phyloP scores from a whole-genome alignment of 2,329 filamentous ascomycete species.

The Kalmusia sp. region DNA sequence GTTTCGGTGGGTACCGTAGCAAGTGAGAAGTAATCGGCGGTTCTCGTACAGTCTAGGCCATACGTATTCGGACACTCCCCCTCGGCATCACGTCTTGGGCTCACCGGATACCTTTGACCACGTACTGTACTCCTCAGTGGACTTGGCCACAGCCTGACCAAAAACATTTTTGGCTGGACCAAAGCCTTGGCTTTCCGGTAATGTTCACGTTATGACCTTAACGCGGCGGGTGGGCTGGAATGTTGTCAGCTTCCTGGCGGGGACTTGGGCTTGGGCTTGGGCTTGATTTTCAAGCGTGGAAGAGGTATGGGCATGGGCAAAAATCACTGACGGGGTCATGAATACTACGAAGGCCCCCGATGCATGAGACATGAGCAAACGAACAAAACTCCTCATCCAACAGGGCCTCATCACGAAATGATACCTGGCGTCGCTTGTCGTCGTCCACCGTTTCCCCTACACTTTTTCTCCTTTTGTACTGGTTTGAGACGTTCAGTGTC shows the following conservation, averaged over 20 bases:
- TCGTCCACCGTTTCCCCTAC: conserved; percentile 31
- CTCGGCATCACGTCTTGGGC: too few relatives aligned
- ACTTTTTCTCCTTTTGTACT: conserved; percentile 8
- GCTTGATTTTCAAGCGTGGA: conserved; percentile 7
- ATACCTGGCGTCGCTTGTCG: conserved; percentile 45
- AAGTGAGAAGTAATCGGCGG: conserved; percentile 30
- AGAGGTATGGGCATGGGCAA: conserved; percentile 5
- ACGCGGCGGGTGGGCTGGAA: background rate
- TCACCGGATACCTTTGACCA: background rate
- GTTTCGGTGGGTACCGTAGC: conserved; percentile 17
- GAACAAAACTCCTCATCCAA: conserved; percentile 17
- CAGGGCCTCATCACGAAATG: conserved; percentile 39
- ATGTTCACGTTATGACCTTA: conserved; percentile 8
- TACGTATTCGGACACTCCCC: background rate
- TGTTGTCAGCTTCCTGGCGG: conserved; percentile 6
- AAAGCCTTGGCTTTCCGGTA: conserved; percentile 2
- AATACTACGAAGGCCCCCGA: conserved; percentile 22
- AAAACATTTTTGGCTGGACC: background rate
- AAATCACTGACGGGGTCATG: conserved; percentile 32
- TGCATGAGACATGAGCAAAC: conserved; percentile 12
- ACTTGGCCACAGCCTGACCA: background rate
- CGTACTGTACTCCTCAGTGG: background rate
- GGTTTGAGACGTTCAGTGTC: conserved; percentile 9
- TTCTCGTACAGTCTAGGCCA: background rate
- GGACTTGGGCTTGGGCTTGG: background rate